Percentiles rank a stretch among this genome's conserved stretches.
These are phyloP conservation scores for Fomitopsis serialis DNA, from an alignment of 768 basidiomycete genomes.

Conservation along the genomic window DNA sequence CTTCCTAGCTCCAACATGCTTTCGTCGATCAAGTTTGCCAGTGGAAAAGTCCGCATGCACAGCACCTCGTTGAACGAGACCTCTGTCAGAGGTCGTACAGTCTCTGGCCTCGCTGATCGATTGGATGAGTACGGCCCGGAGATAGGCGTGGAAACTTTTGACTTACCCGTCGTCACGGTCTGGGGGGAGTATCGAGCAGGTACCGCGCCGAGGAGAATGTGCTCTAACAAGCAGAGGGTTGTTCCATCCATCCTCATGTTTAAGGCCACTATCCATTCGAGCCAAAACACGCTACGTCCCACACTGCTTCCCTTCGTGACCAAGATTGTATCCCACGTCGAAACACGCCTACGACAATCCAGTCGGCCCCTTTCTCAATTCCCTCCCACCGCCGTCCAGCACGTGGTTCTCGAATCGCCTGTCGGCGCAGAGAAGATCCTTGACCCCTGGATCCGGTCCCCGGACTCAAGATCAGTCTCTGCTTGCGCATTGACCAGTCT, in stretches of 20 bases:
- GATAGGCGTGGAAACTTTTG: conserved; percentile 61
- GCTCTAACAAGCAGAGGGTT: conserved; percentile 18
- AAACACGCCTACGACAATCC: conserved; percentile 59
- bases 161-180: conserved; percentile 71
- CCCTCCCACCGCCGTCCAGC: conserved; percentile 5
- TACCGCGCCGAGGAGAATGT: conserved; percentile 33
- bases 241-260: conserved; percentile 68
- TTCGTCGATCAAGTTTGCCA: conserved; percentile 69
- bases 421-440: background rate
- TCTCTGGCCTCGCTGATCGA: conserved; percentile 4
- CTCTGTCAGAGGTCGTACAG: conserved; percentile 35
- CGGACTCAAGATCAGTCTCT: conserved; percentile 73
- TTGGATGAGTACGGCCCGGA: conserved; percentile 20
- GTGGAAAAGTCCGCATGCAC: conserved; percentile 78
- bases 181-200: conserved; percentile 79
- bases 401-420: conserved; percentile 11
- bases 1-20: conserved; percentile 57
- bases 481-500: conserved; percentile 88
- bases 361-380: conserved; percentile 22
- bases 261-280: conserved; percentile 86
- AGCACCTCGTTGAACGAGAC: conserved; percentile 36
- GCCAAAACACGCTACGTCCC: conserved; percentile 79
- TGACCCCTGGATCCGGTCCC: conserved; percentile 25
- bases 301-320: conserved; percentile 81
- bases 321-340: conserved; percentile 65